Conservation (phyloP, 2,329 filamentous ascomycete genomes). For the Colletotrichum siamense region DNA sequence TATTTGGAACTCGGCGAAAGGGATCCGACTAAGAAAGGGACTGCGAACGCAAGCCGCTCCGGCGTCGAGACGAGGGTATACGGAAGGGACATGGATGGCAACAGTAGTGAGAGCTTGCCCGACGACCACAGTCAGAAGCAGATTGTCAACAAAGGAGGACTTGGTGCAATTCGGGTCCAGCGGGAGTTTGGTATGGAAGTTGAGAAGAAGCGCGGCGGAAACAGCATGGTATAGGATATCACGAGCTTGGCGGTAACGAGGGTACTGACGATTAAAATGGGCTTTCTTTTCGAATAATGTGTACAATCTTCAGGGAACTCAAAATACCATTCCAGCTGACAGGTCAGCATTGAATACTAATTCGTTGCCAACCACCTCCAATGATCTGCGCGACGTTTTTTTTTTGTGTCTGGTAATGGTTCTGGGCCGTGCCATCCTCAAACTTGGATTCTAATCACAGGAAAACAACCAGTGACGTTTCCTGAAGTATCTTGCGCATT, state of each 20-base stretch:
- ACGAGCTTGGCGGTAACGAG: not conserved
- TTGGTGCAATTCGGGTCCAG: conserved; percentile 11
- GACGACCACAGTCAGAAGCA: conserved; percentile 16
- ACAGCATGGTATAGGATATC: not conserved
- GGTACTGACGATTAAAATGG: not conserved
- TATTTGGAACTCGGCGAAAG: conserved; percentile 18
- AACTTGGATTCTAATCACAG: not conserved
- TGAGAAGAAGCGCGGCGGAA: not conserved
- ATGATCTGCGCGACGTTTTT: not conserved
- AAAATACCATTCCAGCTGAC: not conserved
- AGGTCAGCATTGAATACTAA: not conserved
- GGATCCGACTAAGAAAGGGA: not conserved
- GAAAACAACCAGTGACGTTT: not conserved
- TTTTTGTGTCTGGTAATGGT: not conserved
- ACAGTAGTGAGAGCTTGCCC: conserved; percentile 8
- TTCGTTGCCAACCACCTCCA: not conserved
- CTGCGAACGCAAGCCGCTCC: not conserved
- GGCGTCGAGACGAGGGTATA: conserved; percentile 15
- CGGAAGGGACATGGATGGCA: conserved; percentile 6
- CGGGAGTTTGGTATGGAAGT: conserved; percentile 11
- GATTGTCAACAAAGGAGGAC: not conserved
- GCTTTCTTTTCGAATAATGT: not conserved
- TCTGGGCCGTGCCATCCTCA: not conserved
- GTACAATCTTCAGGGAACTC: not conserved
- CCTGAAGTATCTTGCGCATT: not conserved